Evolutionary conservation across 139 green algal species (phyloP).

Genomic region (Volvox reticuliferus): DNA sequence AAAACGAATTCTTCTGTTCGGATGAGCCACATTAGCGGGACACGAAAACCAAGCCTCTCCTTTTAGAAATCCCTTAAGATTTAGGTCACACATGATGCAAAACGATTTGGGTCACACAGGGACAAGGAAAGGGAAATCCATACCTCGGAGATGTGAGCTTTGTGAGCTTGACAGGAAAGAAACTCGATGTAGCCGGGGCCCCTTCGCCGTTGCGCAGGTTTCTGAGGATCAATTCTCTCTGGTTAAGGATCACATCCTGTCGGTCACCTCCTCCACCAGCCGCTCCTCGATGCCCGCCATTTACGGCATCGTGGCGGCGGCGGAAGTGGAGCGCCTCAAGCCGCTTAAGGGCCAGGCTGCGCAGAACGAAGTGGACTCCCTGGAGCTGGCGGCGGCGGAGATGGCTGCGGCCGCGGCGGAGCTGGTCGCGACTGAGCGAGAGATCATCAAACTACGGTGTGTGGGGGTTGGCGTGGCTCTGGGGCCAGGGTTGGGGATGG

Average conservation of each 20-base stretch:
- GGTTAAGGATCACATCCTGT: slow-evolving; percentile 61
- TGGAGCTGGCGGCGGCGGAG: slow-evolving; percentile 90
- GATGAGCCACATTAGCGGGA: too few relatives aligned
- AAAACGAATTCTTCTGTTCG: too few relatives aligned
- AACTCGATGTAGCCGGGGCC: too few relatives aligned
- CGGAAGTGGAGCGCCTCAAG: slow-evolving; percentile 72
- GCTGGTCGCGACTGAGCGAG: slow-evolving; percentile 85
- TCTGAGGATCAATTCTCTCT: slow-evolving; percentile 56
- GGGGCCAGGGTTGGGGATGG: too few relatives aligned
- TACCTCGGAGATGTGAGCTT: too few relatives aligned
- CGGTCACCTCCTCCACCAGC: slow-evolving; percentile 58
- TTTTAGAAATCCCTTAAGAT: too few relatives aligned
- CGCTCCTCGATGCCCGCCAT: slow-evolving; percentile 84
- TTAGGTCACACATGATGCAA: too few relatives aligned
- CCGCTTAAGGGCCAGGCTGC: slow-evolving; percentile 24
- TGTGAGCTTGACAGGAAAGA: too few relatives aligned
- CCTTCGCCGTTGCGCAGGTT: slow-evolving; percentile 36
- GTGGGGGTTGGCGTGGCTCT: background rate
- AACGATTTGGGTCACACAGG: too few relatives aligned
- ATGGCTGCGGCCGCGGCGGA: slow-evolving; percentile 84
- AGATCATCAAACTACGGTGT: slow-evolving; percentile 71
- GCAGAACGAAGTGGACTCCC: slow-evolving; percentile 68
- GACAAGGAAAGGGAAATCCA: too few relatives aligned
- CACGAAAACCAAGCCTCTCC: too few relatives aligned
- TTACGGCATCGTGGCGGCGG: slow-evolving; percentile 79